A percentile compares a stretch with the other conserved stretches of the same genome.
Evolutionary conservation across 1,284 basidiomycete species (phyloP).

Genomic region (Pisolithus thermaeus): DNA sequence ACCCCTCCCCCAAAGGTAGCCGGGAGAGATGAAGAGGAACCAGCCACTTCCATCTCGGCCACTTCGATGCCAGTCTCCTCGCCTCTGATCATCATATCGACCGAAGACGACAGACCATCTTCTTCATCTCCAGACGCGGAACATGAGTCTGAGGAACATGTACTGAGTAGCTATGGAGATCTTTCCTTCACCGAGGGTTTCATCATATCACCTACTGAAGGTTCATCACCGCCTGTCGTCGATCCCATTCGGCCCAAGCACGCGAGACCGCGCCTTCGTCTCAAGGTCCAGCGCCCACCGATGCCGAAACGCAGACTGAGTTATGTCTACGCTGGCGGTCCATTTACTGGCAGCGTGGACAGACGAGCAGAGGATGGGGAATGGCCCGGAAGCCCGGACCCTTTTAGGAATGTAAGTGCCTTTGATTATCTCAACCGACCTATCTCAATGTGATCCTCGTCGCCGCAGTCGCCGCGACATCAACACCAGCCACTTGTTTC

Average conservation of each 20-base stretch:
- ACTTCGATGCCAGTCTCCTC: neutral
- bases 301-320: constrained; percentile 21
- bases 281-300: constrained; percentile 20
- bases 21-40: neutral
- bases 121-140: constrained; percentile 3
- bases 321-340: constrained; percentile 5
- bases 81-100: neutral
- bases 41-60: neutral
- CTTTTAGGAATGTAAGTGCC: constrained; percentile 11
- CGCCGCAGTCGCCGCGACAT: constrained; percentile 7
- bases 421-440: neutral
- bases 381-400: constrained; percentile 14
- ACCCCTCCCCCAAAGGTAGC: constrained; percentile 3
- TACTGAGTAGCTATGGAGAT: constrained; percentile 24
- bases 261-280: constrained; percentile 16
- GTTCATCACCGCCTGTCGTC: neutral
- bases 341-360: constrained; percentile 1
- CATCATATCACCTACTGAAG: constrained; percentile 2
- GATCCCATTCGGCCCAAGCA: neutral
- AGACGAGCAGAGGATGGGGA: neutral
- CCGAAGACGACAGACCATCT: neutral
- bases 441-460: neutral
- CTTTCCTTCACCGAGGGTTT: constrained; percentile 17
- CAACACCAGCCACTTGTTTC: constrained; percentile 15
- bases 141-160: constrained; percentile 21